phyloP scores from a whole-genome alignment of 2,329 filamentous ascomycete species.

The Aspergillus neoniger region DNA sequence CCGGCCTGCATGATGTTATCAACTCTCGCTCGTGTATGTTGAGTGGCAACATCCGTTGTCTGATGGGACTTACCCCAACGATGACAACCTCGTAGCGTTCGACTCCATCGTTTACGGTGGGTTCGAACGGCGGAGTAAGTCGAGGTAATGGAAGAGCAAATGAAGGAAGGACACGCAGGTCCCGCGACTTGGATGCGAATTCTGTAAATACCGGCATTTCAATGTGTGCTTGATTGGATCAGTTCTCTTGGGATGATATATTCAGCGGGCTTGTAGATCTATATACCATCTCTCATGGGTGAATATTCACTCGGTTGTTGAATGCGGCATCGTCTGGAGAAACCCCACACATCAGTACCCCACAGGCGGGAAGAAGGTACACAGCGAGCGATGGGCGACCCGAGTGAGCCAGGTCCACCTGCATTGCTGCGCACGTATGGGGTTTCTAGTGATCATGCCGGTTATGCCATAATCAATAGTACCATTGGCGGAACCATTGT shows the following conservation, averaged over 20 bases:
- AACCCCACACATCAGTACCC: neutral
- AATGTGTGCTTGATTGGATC: neutral
- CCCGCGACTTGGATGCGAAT: slow-evolving; percentile 31
- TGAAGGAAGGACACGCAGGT: slow-evolving; percentile 40
- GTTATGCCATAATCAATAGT: neutral
- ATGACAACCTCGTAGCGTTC: slow-evolving; percentile 46
- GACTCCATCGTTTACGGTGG: slow-evolving; percentile 7
- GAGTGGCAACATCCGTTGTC: neutral
- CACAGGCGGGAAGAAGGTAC: no score
- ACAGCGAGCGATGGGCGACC: neutral
- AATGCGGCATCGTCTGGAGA: neutral
- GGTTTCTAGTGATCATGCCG: neutral
- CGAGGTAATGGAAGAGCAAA: slow-evolving; percentile 43
- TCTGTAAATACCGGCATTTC: slow-evolving; percentile 42
- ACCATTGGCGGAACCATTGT: neutral
- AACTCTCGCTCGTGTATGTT: neutral
- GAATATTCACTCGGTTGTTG: neutral
- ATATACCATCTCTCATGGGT: neutral
- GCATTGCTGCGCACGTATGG: neutral
- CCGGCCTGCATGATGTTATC: slow-evolving; percentile 29
- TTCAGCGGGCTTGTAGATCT: neutral
- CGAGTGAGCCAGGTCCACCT: no score
- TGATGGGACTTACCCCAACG: slow-evolving; percentile 27
- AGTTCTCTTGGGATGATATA: neutral
- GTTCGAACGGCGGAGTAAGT: slow-evolving; percentile 26